These are phyloP conservation scores for Phytophthora cryptogea DNA, from an alignment of 352 stramenopile genomes.

Conservation along the genomic window DNA sequence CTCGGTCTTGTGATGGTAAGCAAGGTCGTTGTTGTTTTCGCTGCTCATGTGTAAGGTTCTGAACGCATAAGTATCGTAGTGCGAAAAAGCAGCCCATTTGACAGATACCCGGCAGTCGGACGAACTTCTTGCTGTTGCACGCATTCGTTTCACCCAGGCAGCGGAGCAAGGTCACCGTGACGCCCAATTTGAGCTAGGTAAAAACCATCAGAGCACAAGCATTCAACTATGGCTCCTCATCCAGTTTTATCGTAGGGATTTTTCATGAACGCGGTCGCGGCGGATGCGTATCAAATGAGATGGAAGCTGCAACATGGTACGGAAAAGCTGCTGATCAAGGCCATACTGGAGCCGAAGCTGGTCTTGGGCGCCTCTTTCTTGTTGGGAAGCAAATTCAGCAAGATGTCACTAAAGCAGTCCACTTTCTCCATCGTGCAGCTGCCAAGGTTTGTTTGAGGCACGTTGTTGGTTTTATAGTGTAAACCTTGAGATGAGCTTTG, in stretches of 20 bases:
- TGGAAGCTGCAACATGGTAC: slow-evolving; percentile 53
- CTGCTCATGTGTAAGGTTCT: neutral
- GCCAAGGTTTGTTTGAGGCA: slow-evolving; percentile 36
- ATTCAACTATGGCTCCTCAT: neutral
- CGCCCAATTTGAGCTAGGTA: slow-evolving; percentile 63
- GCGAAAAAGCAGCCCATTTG: slow-evolving; percentile 49
- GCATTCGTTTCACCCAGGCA: slow-evolving; percentile 50
- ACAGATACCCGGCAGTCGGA: slow-evolving; percentile 36
- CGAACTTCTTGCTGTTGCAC: slow-evolving; percentile 47
- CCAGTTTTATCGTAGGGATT: slow-evolving; percentile 20
- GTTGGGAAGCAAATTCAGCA: slow-evolving; percentile 25
- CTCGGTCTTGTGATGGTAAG: slow-evolving; percentile 62
- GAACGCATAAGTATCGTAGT: slow-evolving; percentile 23
- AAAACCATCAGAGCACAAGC: neutral
- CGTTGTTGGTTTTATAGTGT: neutral
- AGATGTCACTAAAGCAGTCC: slow-evolving; percentile 56
- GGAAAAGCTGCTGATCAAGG: slow-evolving; percentile 52
- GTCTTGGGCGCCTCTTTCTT: slow-evolving; percentile 53
- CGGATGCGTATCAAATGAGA: slow-evolving; percentile 15
- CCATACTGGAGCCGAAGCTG: slow-evolving; percentile 54
- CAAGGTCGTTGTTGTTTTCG: neutral
- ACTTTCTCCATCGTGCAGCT: slow-evolving; percentile 69
- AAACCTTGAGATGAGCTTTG: neutral
- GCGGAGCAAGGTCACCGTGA: slow-evolving; percentile 56
- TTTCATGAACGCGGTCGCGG: slow-evolving; percentile 44